phyloP scores from a whole-genome alignment of 371 early-diverging fungal species.

The Cokeromyces recurvatus region DNA sequence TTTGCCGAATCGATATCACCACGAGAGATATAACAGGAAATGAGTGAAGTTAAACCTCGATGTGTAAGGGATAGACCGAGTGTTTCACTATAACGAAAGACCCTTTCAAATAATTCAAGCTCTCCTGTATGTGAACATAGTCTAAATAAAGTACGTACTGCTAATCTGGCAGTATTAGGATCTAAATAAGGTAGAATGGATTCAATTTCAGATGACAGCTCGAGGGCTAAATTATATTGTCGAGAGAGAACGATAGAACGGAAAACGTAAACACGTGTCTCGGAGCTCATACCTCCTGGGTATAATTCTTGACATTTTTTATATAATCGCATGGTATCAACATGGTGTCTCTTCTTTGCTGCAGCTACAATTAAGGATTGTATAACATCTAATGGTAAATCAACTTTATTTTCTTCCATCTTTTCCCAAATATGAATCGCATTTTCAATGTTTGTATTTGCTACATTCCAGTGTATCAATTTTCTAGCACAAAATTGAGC shows the following conservation, averaged over 20 bases:
- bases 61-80: slow-evolving; percentile 15
- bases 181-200: neutral
- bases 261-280: slow-evolving; percentile 17
- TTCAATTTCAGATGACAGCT: slow-evolving; percentile 13
- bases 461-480: slow-evolving; percentile 19
- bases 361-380: slow-evolving; percentile 1
- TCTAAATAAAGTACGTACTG: slow-evolving; percentile 14
- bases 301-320: slow-evolving; percentile 20
- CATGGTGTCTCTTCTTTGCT: slow-evolving; percentile 20
- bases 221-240: slow-evolving; percentile 4
- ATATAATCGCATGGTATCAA: slow-evolving; percentile 24
- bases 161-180: slow-evolving; percentile 1
- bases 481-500: slow-evolving; percentile 4
- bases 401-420: neutral
- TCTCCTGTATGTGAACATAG: slow-evolving; percentile 33
- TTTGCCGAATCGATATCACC: slow-evolving; percentile 22
- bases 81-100: slow-evolving; percentile 9
- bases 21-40: slow-evolving; percentile 24
- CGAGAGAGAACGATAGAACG: slow-evolving; percentile 15
- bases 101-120: slow-evolving; percentile 16
- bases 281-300: too few relatives aligned
- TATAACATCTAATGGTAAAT: neutral
- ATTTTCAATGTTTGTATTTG: slow-evolving; percentile 11
- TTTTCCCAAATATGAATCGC: slow-evolving; percentile 22
- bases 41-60: slow-evolving; percentile 24